These are phyloP conservation scores for Strigomonas galati DNA, from an alignment of 208 protist genomes.

Conservation along the genomic window DNA sequence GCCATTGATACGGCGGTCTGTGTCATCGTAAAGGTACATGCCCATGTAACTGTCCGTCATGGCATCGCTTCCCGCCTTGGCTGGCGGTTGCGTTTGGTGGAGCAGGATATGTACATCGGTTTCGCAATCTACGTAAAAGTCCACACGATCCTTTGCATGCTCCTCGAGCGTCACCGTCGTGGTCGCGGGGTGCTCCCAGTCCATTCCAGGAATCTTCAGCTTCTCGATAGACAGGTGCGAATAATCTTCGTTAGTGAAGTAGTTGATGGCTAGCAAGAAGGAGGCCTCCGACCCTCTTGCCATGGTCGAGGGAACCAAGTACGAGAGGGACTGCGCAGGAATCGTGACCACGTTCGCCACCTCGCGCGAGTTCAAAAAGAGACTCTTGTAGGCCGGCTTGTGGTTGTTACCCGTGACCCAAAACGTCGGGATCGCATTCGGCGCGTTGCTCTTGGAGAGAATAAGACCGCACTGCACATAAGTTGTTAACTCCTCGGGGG, in stretches of 20 bases:
- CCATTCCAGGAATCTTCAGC: conserved; percentile 35
- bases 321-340: conserved; percentile 56
- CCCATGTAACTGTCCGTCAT: conserved; percentile 80
- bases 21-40: conserved; percentile 80
- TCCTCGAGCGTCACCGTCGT: conserved; percentile 28
- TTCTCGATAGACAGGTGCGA: conserved; percentile 32
- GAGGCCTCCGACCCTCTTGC: conserved; percentile 31
- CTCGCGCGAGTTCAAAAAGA: conserved; percentile 82
- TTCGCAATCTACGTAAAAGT: conserved; percentile 73
- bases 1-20: conserved; percentile 46
- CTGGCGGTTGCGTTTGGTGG: conserved; percentile 56
- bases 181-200: conserved; percentile 36
- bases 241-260: conserved; percentile 40
- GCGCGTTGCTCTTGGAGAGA: conserved; percentile 27
- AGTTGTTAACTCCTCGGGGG: conserved; percentile 29
- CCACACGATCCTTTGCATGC: conserved; percentile 63
- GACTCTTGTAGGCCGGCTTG: conserved; percentile 52
- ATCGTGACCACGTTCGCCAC: conserved; percentile 53
- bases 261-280: conserved; percentile 53
- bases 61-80: conserved; percentile 44
- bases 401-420: conserved; percentile 71
- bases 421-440: conserved; percentile 44
- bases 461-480: conserved; percentile 72
- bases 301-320: conserved; percentile 74
- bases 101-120: conserved; percentile 70